Evolutionary conservation across 2,329 filamentous ascomycete genomes (phyloP), one percentile per base, ranked within the genome.

Genomic region (Alternaria dauci): DNA sequence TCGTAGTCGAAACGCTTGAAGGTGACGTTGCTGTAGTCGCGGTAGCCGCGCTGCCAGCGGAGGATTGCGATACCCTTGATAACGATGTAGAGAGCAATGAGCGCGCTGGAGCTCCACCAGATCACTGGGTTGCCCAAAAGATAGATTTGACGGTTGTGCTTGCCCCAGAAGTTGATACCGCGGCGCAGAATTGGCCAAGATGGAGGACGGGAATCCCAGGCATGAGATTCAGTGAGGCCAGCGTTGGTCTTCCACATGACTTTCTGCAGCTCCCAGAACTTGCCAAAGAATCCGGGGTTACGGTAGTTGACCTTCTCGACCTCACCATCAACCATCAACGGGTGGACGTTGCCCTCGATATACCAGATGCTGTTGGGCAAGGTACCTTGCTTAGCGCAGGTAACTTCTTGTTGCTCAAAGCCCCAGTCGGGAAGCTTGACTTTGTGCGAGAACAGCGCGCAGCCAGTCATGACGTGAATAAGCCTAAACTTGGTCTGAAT

Each of bases 171-270:
- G 84, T 99, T 99, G 85, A 99, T 99, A 73, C 95, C 95, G 64
- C 95, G 92, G 69, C 88, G 88, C 53, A 99, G 88, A 58, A 96
- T 87, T 23, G 95, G 95, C 95, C 95, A 99, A 7, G 93, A 94
- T 34, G 89, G 88, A 32, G 95, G 95, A 46, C 95, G 91, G 47
- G 95, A 98, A 78, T 99, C 95, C 95, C 96, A 99, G 53, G 94
- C 93, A 76, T 99, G 95, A 18, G 94, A 97, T 74, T 99, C 95
- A 26, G 95, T 92, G 50, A 99, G 88, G 43, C 95, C 95, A 32
- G 95, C 95, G 76, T 99, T 99, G 36, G 95, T 99, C 72, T 87
- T 93, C 95, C 95, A 99, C 95, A 99, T 99, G 66, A 99, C 95
- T 80, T 91, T 90, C 77, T 99, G 94, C 44, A 99, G 86, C 81